A percentile compares a stretch with the other conserved stretches of the same genome.
phyloP scores from a whole-genome alignment of 1,284 basidiomycete genomes.

The Grifola frondosa region DNA sequence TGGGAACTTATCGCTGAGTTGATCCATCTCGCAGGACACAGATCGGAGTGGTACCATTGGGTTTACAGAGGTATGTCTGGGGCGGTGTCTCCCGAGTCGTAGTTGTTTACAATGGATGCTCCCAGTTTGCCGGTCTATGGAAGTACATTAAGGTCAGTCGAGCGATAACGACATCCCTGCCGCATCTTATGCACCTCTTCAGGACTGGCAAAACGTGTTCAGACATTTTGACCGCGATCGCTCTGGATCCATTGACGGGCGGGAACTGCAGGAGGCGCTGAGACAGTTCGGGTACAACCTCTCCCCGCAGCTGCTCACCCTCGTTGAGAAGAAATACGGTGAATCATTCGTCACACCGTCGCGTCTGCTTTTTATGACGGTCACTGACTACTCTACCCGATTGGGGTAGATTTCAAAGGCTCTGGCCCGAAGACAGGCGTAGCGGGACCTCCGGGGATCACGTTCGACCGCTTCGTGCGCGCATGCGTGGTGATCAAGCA shows the following conservation, averaged over 20 bases:
- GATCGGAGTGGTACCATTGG: slow-evolving; percentile 75
- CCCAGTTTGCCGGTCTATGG: slow-evolving; percentile 73
- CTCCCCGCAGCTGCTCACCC: slow-evolving; percentile 57
- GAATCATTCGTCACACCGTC: slow-evolving; percentile 18
- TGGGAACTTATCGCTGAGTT: neutral
- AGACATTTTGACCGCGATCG: slow-evolving; percentile 74
- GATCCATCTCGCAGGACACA: slow-evolving; percentile 47
- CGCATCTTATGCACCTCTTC: slow-evolving; percentile 1
- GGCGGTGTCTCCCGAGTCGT: neutral
- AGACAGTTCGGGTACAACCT: slow-evolving; percentile 72
- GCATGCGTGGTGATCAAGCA: slow-evolving; percentile 81
- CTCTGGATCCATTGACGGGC: slow-evolving; percentile 70
- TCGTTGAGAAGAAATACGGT: slow-evolving; percentile 72
- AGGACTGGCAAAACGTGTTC: slow-evolving; percentile 82
- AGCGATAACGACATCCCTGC: slow-evolving; percentile 2
- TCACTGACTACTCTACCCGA: slow-evolving; percentile 21
- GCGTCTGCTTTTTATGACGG: neutral
- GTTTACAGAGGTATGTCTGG: slow-evolving; percentile 62
- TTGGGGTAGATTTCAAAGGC: slow-evolving; percentile 53
- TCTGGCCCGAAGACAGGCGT: slow-evolving; percentile 33
- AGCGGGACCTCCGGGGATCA: slow-evolving; percentile 54
- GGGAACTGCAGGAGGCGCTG: slow-evolving; percentile 65
- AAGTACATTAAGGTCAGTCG: slow-evolving; percentile 79
- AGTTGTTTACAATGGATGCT: neutral
- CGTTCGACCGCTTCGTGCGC: slow-evolving; percentile 81